Base-by-base conservation (phyloP, 208 protist genomes). In the Acanthamoeba lenticulata region DNA sequence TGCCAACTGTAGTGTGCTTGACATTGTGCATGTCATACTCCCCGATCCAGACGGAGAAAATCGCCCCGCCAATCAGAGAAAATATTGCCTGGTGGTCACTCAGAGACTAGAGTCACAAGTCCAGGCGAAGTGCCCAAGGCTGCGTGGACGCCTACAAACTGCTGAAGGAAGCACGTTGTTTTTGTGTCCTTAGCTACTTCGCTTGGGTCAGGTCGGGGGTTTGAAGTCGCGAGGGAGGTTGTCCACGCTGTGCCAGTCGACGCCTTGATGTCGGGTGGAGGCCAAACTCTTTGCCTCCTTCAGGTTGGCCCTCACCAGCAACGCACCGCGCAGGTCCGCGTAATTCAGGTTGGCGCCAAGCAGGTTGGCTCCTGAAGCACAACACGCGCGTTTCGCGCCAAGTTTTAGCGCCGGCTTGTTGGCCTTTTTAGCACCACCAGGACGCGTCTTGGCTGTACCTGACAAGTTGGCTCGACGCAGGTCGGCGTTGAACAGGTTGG, bases 401-500 rank as follows among this genome's bases (percentile, higher is more conserved):
- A 60, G 52, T 21, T 21, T 60, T 11, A 27, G 21, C 52, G 52
- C 11, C 21, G 15, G 15, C 52, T 21, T 69, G 29, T 69, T 34
- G 27, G 19, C 60, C 60, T 69, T 4, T 27, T 34, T 69, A 27
- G 19, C 27, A 69, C 27, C 6, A 34, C 21, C 19, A 69, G 6
- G 27, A 69, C 19, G 29, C 5, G 45, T 15, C 15, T 52, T 52
- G 45, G 9, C 9, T 52, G 60, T 69, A 69, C 60, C 60, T 9
- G 65, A 40, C 65, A 74, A 19, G 65, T 74, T 38, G 32, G 65
- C 65, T 5, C 36, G 7, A 3, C 65, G 65, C n/a, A 74, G 65
- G 36, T 74, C 17, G 65, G 65, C 65, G 9, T 38, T 74, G 65
- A 74, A 74, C 65, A 74, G n/a, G 65, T 74, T 74, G n/a, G 65